phyloP scores from a whole-genome alignment of 2,329 filamentous ascomycete genomes.

The Leptographium flavum region DNA sequence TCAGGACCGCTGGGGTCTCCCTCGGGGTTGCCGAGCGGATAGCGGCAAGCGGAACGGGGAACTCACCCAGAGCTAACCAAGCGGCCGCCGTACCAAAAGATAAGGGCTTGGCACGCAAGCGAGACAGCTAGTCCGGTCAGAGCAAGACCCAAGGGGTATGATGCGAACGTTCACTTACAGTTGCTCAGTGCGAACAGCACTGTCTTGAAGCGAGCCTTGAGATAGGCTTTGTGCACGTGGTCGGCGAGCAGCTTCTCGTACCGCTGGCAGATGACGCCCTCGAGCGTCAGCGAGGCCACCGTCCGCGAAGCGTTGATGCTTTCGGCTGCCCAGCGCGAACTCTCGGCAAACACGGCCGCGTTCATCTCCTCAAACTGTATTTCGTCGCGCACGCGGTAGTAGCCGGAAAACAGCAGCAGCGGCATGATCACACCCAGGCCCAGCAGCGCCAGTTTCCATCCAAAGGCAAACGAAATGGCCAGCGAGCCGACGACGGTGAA shows the following conservation, averaged over 20 bases:
- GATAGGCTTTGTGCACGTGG: constrained; percentile 46
- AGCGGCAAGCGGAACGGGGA: too few relatives aligned
- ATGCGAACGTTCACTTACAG: constrained; percentile 23
- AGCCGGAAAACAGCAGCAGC: constrained; percentile 31
- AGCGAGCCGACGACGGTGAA: constrained; percentile 53
- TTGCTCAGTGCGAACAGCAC: constrained; percentile 57
- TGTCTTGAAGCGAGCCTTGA: constrained; percentile 46
- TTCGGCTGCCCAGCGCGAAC: constrained; percentile 61
- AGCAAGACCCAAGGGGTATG: background rate
- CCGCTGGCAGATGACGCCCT: constrained; percentile 46
- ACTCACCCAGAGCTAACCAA: constrained; percentile 29
- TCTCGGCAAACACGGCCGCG: constrained; percentile 52
- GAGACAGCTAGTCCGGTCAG: constrained; percentile 23
- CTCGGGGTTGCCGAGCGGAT: too few relatives aligned
- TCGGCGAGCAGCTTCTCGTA: constrained; percentile 44
- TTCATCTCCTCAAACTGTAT: constrained; percentile 54
- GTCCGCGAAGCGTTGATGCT: constrained; percentile 62
- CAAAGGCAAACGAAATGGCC: constrained; percentile 54
- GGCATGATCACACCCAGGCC: constrained; percentile 46
- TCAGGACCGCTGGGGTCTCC: too few relatives aligned
- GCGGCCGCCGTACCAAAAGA: constrained; percentile 52
- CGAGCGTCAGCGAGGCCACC: constrained; percentile 55
- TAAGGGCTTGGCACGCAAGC: constrained; percentile 47
- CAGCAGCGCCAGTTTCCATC: constrained; percentile 64
- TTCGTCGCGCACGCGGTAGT: constrained; percentile 41